Conservation (phyloP, 1,139 yeast species). For the Wickerhamomyces sp. region DNA sequence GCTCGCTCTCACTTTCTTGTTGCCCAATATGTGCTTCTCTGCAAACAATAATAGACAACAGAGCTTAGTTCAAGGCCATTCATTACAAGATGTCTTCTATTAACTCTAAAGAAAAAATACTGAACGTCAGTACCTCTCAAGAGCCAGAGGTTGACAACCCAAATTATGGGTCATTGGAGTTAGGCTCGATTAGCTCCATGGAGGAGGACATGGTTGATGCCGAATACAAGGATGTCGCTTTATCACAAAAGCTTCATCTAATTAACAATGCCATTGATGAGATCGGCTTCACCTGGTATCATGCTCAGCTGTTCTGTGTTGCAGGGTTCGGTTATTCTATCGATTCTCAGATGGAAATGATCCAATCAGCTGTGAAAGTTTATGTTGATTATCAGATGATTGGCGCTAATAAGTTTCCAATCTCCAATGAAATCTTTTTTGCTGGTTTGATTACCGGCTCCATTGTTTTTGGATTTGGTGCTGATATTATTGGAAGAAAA, state of each 20-base stretch:
- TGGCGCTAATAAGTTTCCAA: constrained; percentile 32
- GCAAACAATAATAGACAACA: no score
- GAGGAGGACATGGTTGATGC: constrained; percentile 5
- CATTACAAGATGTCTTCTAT: background rate
- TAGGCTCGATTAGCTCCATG: background rate
- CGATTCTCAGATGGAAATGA: constrained; percentile 45
- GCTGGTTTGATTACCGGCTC: constrained; percentile 56
- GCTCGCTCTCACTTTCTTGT: no score
- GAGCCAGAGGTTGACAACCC: background rate
- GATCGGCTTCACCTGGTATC: constrained; percentile 49
- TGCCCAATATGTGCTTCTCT: no score
- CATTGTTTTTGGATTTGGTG: constrained; percentile 52
- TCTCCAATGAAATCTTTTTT: constrained; percentile 26
- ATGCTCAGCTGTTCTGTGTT: constrained; percentile 38
- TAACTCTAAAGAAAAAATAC: background rate
- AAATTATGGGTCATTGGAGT: background rate
- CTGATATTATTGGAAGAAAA: constrained; percentile 56
- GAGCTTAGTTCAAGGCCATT: no score
- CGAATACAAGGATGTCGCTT: constrained; percentile 25
- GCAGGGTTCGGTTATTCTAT: constrained; percentile 57
- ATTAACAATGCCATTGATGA: constrained; percentile 47
- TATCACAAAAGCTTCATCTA: constrained; percentile 35
- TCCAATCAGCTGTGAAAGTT: constrained; percentile 38
- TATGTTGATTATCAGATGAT: constrained; percentile 36
- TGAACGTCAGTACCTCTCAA: background rate